Percentiles rank a stretch among this genome's conserved stretches.
phyloP scores from a whole-genome alignment of 768 basidiomycete species.

The Suillus decipiens region DNA sequence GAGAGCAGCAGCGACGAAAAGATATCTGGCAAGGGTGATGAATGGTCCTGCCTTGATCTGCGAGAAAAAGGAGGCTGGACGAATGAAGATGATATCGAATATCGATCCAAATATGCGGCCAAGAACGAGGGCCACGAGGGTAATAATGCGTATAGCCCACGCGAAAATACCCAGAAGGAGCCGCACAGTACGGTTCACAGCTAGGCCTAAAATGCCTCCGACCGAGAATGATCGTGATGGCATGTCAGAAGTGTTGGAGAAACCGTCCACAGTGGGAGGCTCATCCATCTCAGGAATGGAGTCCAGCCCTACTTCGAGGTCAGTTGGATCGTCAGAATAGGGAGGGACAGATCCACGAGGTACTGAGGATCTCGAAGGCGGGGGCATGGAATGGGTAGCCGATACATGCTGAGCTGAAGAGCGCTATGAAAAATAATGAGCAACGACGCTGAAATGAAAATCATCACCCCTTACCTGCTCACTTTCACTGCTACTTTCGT shows the following conservation, averaged over 20 bases:
- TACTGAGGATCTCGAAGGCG: slow-evolving; percentile 37
- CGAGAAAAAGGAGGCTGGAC: slow-evolving; percentile 46
- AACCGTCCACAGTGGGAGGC: slow-evolving; percentile 32
- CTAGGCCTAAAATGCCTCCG: slow-evolving; percentile 45
- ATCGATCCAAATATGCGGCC: slow-evolving; percentile 52
- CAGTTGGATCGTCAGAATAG: slow-evolving; percentile 33
- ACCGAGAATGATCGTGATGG: slow-evolving; percentile 39
- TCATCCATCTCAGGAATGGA: slow-evolving; percentile 72
- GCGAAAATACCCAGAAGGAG: slow-evolving; percentile 32
- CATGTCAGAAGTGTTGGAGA: slow-evolving; percentile 25
- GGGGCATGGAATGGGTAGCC: slow-evolving; percentile 41
- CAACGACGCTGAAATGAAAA: slow-evolving; percentile 23
- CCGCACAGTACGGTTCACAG: slow-evolving; percentile 39
- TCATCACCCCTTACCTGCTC: slow-evolving; percentile 41
- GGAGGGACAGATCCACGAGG: slow-evolving; percentile 46
- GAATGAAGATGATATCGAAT: slow-evolving; percentile 48
- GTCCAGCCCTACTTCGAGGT: slow-evolving; percentile 54
- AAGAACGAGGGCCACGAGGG: slow-evolving; percentile 40
- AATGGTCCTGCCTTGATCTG: slow-evolving; percentile 35
- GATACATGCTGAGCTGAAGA: slow-evolving; percentile 34
- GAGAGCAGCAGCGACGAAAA: slow-evolving; percentile 43
- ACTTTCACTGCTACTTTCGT: slow-evolving; percentile 40
- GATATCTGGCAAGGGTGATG: slow-evolving; percentile 40
- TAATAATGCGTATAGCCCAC: slow-evolving; percentile 30
- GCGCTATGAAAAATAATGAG: slow-evolving; percentile 18